phyloP scores from a whole-genome alignment of 495 filamentous ascomycete genomes.

The Ramalina peruviana region DNA sequence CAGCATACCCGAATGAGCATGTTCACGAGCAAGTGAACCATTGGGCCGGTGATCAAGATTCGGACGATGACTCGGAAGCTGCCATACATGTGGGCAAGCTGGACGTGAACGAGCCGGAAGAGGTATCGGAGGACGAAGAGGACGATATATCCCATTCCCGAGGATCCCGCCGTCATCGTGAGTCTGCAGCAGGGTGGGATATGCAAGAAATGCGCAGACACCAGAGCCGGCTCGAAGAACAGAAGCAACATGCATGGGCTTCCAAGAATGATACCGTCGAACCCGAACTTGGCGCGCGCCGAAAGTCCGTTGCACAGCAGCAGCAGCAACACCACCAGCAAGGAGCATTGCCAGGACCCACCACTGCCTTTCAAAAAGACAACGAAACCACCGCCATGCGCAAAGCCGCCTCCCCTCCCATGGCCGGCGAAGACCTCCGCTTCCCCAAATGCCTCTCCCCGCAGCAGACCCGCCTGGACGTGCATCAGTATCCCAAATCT shows the following conservation, averaged over 20 bases:
- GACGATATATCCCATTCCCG: background rate
- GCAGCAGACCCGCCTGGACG: conserved; percentile 64
- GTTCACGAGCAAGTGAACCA: conserved; percentile 48
- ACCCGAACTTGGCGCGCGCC: conserved; percentile 2
- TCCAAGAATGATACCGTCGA: background rate
- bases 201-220: conserved; percentile 36
- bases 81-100: conserved; percentile 26
- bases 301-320: conserved; percentile 2
- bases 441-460: conserved; percentile 71
- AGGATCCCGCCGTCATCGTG: conserved; percentile 12
- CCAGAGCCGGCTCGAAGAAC: conserved; percentile 31
- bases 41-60: conserved; percentile 39
- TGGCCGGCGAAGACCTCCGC: conserved; percentile 64
- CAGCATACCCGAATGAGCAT: conserved; percentile 55
- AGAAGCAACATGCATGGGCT: conserved; percentile 12
- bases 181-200: conserved; percentile 38
- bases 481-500: conserved; percentile 36
- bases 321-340: conserved; percentile 6
- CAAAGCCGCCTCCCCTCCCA: conserved; percentile 52
- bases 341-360: conserved; percentile 4
- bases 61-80: conserved; percentile 27
- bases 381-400: conserved; percentile 35
- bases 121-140: conserved; percentile 17
- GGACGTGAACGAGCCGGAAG: conserved; percentile 20
- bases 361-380: conserved; percentile 30